A percentile compares a stretch with the other conserved stretches of the same genome.
Evolutionary conservation across 2,329 filamentous ascomycete genomes (phyloP).

Genomic region (Aspergillus japonicus): DNA sequence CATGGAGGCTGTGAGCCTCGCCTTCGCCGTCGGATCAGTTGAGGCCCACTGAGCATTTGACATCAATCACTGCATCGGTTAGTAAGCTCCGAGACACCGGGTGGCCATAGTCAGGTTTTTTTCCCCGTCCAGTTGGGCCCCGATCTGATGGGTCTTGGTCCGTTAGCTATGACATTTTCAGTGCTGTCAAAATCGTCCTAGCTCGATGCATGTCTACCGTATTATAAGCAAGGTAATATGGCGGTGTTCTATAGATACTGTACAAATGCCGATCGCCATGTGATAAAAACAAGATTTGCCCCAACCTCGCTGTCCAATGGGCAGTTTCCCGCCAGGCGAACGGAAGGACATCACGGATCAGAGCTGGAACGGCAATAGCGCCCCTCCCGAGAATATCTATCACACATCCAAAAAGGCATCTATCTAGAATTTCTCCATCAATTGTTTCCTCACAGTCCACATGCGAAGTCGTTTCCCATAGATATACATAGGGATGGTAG

Average conservation of each 20-base stretch:
- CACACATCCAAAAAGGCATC: too few species aligned
- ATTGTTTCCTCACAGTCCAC: slow-evolving; percentile 85
- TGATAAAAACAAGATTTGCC: neutral
- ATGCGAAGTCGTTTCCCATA: slow-evolving; percentile 87
- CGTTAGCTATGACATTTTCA: neutral
- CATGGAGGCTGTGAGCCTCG: neutral
- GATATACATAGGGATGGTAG: slow-evolving; percentile 88
- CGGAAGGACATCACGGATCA: neutral
- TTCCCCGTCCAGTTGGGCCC: neutral
- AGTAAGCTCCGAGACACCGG: neutral
- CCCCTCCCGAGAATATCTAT: too few species aligned
- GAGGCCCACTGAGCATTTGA: neutral
- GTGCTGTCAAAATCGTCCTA: neutral
- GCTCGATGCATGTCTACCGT: neutral
- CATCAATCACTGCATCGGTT: neutral
- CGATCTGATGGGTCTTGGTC: neutral
- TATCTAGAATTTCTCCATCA: slow-evolving; percentile 68
- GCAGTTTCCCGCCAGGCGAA: neutral
- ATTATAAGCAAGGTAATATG: slow-evolving; percentile 1
- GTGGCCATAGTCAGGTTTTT: neutral
- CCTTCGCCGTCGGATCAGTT: too few species aligned
- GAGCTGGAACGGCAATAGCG: neutral
- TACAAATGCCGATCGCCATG: neutral
- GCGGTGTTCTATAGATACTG: neutral
- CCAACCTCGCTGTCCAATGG: neutral